These are phyloP conservation scores for Pezicula carpinea DNA, from an alignment of 2,329 filamentous ascomycete genomes.

Conservation along the genomic window DNA sequence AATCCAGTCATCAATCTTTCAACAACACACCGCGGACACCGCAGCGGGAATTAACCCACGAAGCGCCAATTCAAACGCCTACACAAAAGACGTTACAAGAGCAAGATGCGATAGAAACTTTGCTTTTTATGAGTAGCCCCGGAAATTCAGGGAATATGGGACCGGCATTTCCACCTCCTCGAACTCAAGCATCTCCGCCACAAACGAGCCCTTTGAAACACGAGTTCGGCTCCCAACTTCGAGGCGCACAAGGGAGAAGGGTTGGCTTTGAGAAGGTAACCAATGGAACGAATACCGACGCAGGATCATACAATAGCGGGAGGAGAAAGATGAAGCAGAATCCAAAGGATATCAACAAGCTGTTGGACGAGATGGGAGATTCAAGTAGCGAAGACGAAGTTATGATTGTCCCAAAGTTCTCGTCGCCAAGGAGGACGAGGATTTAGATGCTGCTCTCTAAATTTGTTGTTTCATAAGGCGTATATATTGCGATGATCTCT, in stretches of 20 bases:
- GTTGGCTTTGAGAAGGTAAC: conserved; percentile 21
- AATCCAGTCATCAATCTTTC: conserved; percentile 19
- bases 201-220: conserved; percentile 25
- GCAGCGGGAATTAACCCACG: conserved; percentile 15
- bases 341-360: conserved; percentile 22
- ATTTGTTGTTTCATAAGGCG: not conserved
- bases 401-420: conserved; percentile 19
- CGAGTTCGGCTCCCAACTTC: conserved; percentile 20
- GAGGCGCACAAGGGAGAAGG: conserved; percentile 16
- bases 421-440: conserved; percentile 15
- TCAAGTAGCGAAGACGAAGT: conserved; percentile 31
- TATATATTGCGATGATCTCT: not conserved
- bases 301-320: not conserved
- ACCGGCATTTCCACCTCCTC: conserved; percentile 44
- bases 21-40: conserved; percentile 23
- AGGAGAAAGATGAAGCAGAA: conserved; percentile 9
- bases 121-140: conserved; percentile 78
- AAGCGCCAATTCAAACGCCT: conserved; percentile 49
- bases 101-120: conserved; percentile 74
- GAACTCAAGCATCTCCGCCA: conserved; percentile 22
- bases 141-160: conserved; percentile 64
- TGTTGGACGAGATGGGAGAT: conserved; percentile 28
- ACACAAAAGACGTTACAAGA: conserved; percentile 65
- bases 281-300: conserved; percentile 4
- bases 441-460: conserved; percentile 14